Conservation (phyloP, 345 rosid genomes). For the Eucalyptus victrix region DNA sequence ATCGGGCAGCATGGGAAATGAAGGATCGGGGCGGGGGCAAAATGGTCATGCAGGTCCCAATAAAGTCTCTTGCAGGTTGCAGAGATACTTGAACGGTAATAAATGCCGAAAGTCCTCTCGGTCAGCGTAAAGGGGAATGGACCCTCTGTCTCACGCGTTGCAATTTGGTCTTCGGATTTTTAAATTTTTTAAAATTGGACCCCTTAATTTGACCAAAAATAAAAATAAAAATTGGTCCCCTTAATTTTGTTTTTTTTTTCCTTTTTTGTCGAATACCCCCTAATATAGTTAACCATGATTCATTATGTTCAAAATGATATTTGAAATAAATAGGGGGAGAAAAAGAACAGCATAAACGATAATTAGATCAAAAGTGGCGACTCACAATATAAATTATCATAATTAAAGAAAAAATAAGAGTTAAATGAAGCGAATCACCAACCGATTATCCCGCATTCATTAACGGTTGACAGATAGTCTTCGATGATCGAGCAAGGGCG, state of each 20-base stretch:
- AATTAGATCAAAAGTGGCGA: not conserved
- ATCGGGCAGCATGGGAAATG: not conserved
- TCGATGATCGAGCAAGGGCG: not conserved
- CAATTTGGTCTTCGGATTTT: not conserved
- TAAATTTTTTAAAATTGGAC: not conserved
- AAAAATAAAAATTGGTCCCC: too few relatives aligned
- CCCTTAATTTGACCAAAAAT: not conserved
- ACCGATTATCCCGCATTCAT: not conserved
- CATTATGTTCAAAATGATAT: not conserved
- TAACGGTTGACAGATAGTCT: not conserved
- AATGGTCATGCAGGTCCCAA: not conserved
- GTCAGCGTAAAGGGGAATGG: not conserved
- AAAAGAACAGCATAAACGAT: not conserved
- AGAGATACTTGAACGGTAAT: slow-evolving; percentile 28
- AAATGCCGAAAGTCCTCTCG: slow-evolving; percentile 43
- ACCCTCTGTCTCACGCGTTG: not conserved
- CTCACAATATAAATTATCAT: not conserved
- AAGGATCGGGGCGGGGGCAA: not conserved
- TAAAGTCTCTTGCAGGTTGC: not conserved
- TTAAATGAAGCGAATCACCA: not conserved
- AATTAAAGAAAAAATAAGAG: not conserved
- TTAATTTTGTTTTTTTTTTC: too few relatives aligned
- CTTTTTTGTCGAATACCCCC: not conserved
- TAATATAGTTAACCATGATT: not conserved
- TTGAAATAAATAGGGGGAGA: not conserved